These are phyloP conservation scores for Talaromyces nanjingensis DNA, from an alignment of 495 filamentous ascomycete species.

Conservation along the genomic window DNA sequence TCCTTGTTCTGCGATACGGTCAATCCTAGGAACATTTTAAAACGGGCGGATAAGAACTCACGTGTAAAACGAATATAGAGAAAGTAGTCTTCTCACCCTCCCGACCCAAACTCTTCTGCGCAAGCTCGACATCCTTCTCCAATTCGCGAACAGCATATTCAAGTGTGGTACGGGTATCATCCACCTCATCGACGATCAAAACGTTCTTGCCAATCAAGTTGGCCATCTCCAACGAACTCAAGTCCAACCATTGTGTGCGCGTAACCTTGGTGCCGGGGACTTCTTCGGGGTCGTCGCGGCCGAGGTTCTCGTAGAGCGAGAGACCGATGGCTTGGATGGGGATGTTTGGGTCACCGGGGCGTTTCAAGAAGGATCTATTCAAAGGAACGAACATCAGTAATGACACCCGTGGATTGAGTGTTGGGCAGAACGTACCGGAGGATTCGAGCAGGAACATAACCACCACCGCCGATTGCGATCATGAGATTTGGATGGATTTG, in stretches of 20 bases:
- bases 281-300: conserved; percentile 57
- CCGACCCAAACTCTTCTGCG: conserved; percentile 61
- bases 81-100: conserved; percentile 74
- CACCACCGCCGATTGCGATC: conserved; percentile 96
- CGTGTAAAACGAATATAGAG: conserved; percentile 90
- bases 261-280: conserved; percentile 86
- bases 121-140: conserved; percentile 88
- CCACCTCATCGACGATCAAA: conserved; percentile 97
- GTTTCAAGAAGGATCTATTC: conserved; percentile 83
- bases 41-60: conserved; percentile 39
- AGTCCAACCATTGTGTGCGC: conserved; percentile 95
- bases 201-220: conserved; percentile 95
- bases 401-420: neutral
- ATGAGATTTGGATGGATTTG: conserved; percentile 89
- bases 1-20: conserved; percentile 71
- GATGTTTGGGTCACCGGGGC: conserved; percentile 82
- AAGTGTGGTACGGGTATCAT: conserved; percentile 94
- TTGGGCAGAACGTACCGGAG: conserved; percentile 51
- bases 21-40: neutral
- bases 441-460: conserved; percentile 95
- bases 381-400: neutral
- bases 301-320: conserved; percentile 86
- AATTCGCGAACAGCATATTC: conserved; percentile 96
- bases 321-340: conserved; percentile 99
- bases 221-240: conserved; percentile 80